These are phyloP conservation scores for Candida gorgasii DNA, from an alignment of 805 yeast species.

Conservation along the genomic window DNA sequence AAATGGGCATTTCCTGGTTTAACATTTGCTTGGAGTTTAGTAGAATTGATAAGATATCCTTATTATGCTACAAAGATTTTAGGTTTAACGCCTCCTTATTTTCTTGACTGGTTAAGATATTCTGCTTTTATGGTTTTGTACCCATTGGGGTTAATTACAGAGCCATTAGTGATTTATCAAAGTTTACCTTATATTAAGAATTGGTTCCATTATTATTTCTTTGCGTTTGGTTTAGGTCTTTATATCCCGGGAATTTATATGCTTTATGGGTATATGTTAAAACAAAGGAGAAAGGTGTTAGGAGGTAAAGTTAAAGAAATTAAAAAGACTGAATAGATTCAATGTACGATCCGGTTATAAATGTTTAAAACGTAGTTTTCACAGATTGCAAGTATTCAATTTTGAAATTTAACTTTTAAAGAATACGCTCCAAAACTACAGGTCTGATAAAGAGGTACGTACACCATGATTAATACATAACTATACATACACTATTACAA, in stretches of 20 bases:
- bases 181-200: conserved; percentile 16
- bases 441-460: too few relatives aligned
- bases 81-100: conserved; percentile 16
- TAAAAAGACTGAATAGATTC: not conserved
- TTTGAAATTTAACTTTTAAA: too few relatives aligned
- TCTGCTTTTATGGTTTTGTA: conserved; percentile 29
- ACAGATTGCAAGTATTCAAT: too few relatives aligned
- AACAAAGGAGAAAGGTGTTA: conserved; percentile 27
- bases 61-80: conserved; percentile 25
- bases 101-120: conserved; percentile 30
- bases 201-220: conserved; percentile 20
- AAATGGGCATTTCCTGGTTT: conserved; percentile 21
- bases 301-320: not conserved
- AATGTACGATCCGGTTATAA: too few relatives aligned
- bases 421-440: too few relatives aligned
- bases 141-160: conserved; percentile 31
- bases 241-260: conserved; percentile 33
- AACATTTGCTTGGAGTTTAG: conserved; percentile 29
- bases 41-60: conserved; percentile 31
- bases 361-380: too few relatives aligned
- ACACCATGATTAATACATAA: too few relatives aligned
- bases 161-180: conserved; percentile 27
- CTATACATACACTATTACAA: too few relatives aligned
- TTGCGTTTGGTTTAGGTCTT: conserved; percentile 23
- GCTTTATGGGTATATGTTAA: conserved; percentile 31